Evolutionary conservation across 805 yeast genomes (phyloP).

Genomic region (Schwanniomyces pseudopolymorphus): DNA sequence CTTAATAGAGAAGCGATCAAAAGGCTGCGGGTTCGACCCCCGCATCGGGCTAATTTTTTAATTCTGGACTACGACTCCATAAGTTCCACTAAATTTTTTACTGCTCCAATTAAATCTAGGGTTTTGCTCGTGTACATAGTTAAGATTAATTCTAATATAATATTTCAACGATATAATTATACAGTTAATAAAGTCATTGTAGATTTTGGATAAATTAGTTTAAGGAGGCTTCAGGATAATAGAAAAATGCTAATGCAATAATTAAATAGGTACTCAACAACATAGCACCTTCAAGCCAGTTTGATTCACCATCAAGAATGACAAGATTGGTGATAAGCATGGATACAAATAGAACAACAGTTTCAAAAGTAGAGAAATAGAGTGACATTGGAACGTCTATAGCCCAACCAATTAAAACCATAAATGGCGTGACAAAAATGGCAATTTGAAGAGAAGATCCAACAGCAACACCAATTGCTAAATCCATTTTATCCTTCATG

Average conservation of each 20-base stretch:
- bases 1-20: neutral
- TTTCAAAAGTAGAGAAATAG: slow-evolving; percentile 89
- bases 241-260: slow-evolving; percentile 86
- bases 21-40: slow-evolving; percentile 1
- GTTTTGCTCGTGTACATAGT: too few relatives aligned
- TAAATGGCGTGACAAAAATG: slow-evolving; percentile 89
- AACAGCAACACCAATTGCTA: slow-evolving; percentile 94
- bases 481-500: slow-evolving; percentile 93
- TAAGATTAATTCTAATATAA: neutral
- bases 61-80: too few relatives aligned
- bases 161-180: neutral
- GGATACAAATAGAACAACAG: slow-evolving; percentile 85
- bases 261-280: slow-evolving; percentile 81
- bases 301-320: slow-evolving; percentile 90
- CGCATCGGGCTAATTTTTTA: neutral
- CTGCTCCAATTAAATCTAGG: too few relatives aligned
- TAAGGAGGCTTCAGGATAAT: slow-evolving; percentile 62
- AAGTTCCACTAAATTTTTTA: too few relatives aligned
- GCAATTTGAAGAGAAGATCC: slow-evolving; percentile 97
- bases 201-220: neutral
- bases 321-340: slow-evolving; percentile 85
- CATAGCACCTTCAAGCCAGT: slow-evolving; percentile 97
- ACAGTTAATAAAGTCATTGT: neutral
- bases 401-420: slow-evolving; percentile 93
- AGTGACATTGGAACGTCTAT: slow-evolving; percentile 90